Conservation (phyloP, 495 filamentous ascomycete species). For the Aspergillus bertholletiae region DNA sequence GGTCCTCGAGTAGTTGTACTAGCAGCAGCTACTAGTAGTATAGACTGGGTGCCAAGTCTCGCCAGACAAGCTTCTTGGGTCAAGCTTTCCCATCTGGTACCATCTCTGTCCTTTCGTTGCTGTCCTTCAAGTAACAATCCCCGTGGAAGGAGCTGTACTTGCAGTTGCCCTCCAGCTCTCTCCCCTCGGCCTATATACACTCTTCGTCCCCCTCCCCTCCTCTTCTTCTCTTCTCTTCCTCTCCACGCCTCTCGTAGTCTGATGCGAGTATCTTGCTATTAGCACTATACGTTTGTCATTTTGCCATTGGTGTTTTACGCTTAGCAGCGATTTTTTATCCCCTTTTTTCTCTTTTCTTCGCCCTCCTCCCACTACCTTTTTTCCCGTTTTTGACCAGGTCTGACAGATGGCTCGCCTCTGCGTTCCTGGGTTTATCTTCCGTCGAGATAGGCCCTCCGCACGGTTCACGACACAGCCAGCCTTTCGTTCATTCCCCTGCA, state of each 20-base stretch:
- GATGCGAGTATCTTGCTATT: slow-evolving; percentile 18
- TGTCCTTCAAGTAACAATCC: too few relatives aligned
- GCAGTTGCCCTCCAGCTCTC: too few relatives aligned
- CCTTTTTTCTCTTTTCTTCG: slow-evolving; percentile 4
- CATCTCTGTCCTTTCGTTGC: too few relatives aligned
- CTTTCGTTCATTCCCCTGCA: slow-evolving; percentile 6
- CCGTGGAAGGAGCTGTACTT: too few relatives aligned
- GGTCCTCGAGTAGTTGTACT: too few relatives aligned
- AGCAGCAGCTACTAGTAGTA: too few relatives aligned
- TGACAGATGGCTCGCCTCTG: slow-evolving; percentile 15
- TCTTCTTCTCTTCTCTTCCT: slow-evolving; percentile 7
- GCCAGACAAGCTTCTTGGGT: too few relatives aligned
- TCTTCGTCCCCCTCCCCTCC: not conserved
- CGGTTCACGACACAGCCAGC: slow-evolving; percentile 16
- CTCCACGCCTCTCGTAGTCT: slow-evolving; percentile 14
- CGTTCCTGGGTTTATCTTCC: slow-evolving; percentile 7
- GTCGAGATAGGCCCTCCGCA: not conserved
- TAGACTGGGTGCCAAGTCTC: too few relatives aligned
- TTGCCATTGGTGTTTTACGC: not conserved
- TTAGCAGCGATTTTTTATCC: not conserved
- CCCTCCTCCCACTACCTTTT: not conserved
- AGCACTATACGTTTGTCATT: slow-evolving; percentile 10
- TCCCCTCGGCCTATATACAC: not conserved
- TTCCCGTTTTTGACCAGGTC: slow-evolving; percentile 8
- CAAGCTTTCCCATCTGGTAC: too few relatives aligned